phyloP scores from a whole-genome alignment of 768 basidiomycete genomes.

The Termitomyces sp. region DNA sequence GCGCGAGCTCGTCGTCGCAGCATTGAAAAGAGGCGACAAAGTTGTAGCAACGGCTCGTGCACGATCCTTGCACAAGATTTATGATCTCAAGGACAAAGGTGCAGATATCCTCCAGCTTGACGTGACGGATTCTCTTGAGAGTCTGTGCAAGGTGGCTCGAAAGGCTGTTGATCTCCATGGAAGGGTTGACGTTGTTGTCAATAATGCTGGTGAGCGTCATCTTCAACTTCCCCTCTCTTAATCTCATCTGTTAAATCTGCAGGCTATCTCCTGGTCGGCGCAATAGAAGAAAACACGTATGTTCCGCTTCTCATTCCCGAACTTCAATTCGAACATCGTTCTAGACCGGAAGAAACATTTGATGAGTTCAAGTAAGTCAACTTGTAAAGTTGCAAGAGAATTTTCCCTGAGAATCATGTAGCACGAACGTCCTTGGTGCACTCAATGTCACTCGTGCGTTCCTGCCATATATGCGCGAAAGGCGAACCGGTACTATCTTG shows the following conservation, averaged over 20 bases:
- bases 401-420: not conserved
- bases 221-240: too few species aligned
- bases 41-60: conserved; percentile 41
- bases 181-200: conserved; percentile 38
- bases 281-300: conserved; percentile 26
- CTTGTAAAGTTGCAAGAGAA: too few species aligned
- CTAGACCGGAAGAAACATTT: conserved; percentile 33
- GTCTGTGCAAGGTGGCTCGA: conserved; percentile 26
- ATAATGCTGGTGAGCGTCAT: conserved; percentile 31
- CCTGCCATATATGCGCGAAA: conserved; percentile 40
- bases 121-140: conserved; percentile 27
- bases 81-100: conserved; percentile 29
- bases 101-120: conserved; percentile 35
- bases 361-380: conserved; percentile 28
- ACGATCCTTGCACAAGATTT: conserved; percentile 27
- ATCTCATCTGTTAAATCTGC: not conserved
- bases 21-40: conserved; percentile 39
- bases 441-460: conserved; percentile 37
- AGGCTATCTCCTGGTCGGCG: conserved; percentile 30
- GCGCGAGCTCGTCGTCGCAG: conserved; percentile 29
- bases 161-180: conserved; percentile 32
- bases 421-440: conserved; percentile 29
- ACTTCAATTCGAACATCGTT: not conserved
- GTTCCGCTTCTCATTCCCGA: not conserved
- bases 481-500: conserved; percentile 34